These are phyloP conservation scores for Trichosanthes truncata DNA, from an alignment of 306 rosid genomes.

Conservation along the genomic window DNA sequence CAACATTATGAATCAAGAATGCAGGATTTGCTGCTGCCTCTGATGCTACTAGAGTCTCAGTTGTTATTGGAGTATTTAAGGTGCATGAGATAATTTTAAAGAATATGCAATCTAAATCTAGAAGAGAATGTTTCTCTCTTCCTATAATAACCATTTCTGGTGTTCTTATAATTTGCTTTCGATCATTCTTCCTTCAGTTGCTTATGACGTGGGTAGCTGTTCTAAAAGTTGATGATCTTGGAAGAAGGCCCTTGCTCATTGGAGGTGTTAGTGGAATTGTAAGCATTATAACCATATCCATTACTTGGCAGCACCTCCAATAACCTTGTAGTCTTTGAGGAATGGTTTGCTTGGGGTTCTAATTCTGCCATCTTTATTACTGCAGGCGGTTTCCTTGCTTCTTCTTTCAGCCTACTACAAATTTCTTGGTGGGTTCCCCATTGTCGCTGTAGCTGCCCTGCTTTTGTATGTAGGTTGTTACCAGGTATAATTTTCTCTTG, in stretches of 20 bases:
- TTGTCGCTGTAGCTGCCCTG: slow-evolving; percentile 79
- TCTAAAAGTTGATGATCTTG: slow-evolving; percentile 88
- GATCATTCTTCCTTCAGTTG: slow-evolving; percentile 39
- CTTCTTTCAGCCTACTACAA: slow-evolving; percentile 83
- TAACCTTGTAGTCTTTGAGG: neutral
- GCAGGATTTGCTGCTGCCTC: slow-evolving; percentile 97
- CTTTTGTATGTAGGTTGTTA: slow-evolving; percentile 96
- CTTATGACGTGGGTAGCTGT: slow-evolving; percentile 84
- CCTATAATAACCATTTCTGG: slow-evolving; percentile 9
- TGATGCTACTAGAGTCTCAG: slow-evolving; percentile 91
- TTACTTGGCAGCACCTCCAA: neutral
- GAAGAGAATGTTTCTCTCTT: neutral
- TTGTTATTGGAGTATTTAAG: slow-evolving; percentile 86
- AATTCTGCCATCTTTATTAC: slow-evolving; percentile 16
- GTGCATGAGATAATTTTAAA: slow-evolving; percentile 25
- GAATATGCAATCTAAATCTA: neutral
- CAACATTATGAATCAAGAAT: slow-evolving; percentile 35
- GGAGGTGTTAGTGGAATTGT: slow-evolving; percentile 92
- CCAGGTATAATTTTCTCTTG: slow-evolving; percentile 47
- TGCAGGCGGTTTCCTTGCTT: slow-evolving; percentile 60
- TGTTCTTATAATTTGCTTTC: slow-evolving; percentile 10
- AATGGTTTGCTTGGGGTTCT: slow-evolving; percentile 10
- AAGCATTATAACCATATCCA: slow-evolving; percentile 23
- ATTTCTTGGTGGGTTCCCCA: slow-evolving; percentile 76
- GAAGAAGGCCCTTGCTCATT: slow-evolving; percentile 84